Base-by-base conservation (phyloP, 495 filamentous ascomycete species). In the Penicillium tannophilum region DNA sequence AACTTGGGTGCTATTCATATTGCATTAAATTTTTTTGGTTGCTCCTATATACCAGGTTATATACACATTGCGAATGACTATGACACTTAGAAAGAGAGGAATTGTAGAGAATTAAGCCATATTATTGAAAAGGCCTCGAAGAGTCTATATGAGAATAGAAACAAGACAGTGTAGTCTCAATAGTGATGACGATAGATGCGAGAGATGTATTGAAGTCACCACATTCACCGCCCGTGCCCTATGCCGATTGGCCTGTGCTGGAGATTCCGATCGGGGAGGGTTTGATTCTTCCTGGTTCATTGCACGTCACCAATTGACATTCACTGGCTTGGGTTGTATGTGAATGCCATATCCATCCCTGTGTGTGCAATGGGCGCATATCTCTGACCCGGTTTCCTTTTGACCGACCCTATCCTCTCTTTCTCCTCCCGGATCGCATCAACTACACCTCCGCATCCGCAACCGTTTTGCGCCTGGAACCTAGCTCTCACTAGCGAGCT, bases 161-260 rank as follows among this genome's bases (percentile, higher is more conserved):
- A 28, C 4, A 28, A 28, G 28, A 28, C 28, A 28, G 28, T 28
- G 6, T 28, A 28, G 6, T 7, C 28, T 5, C 4, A 0, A 41
- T 5, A 16, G 39, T 41, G 7, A 17, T 17, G 28, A 4, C 28
- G 28, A 41, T 41, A 41, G 39, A n/a, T 41, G 2, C 28, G 28
- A 41, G 17, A 41, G 39, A n/a, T 41, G 2, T 41, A 41, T 17
- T 17, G 39, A 10, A 36, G 9, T 36, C 16, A 17, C 26, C 24
- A 42, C 30, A 20, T 44, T 35, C 53, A 55, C 31, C 53, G 58
- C 52, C 57, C 41, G 30, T 35, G 28, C 54, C 54, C 49, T 35
- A 58, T 43, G 59, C 60, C 60, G 55, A 62, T 62, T 62, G 60
- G 60, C 58, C 52, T 60, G 53, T 43, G 58, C 36, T 30, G n/a